These are phyloP conservation scores for Sonneratia caseolaris DNA, from an alignment of 345 rosid species.

Conservation along the genomic window DNA sequence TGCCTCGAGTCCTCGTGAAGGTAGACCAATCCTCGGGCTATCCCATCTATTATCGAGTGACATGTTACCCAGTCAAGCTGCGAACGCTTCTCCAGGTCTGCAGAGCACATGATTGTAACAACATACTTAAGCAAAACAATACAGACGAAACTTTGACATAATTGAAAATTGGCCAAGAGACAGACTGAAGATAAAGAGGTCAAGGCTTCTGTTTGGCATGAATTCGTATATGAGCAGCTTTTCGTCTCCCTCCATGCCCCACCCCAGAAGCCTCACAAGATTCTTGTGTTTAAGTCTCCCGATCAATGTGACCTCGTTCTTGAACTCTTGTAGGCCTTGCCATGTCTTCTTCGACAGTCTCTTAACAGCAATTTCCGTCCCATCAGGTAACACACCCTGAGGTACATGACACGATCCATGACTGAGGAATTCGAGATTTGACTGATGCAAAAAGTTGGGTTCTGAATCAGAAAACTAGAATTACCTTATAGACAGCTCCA, in stretches of 20 bases:
- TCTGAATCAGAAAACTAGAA: not conserved
- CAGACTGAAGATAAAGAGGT: slow-evolving; percentile 26
- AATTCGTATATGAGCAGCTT: slow-evolving; percentile 31
- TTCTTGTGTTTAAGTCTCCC: slow-evolving; percentile 34
- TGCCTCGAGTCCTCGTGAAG: slow-evolving; percentile 44
- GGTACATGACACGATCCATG: not conserved
- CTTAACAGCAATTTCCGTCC: slow-evolving; percentile 28
- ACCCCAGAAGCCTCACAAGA: slow-evolving; percentile 31
- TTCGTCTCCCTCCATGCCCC: slow-evolving; percentile 23
- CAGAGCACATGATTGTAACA: not conserved
- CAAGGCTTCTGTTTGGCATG: slow-evolving; percentile 37
- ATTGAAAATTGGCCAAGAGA: not conserved
- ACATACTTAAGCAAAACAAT: not conserved
- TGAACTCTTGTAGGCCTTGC: slow-evolving; percentile 33
- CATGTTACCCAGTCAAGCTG: slow-evolving; percentile 31
- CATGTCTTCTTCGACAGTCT: slow-evolving; percentile 27
- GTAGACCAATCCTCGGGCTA: slow-evolving; percentile 35
- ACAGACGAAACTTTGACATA: not conserved
- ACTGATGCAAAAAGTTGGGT: not conserved
- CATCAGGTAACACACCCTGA: slow-evolving; percentile 22
- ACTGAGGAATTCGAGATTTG: not conserved
- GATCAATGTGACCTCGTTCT: slow-evolving; percentile 30
- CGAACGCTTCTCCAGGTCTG: slow-evolving; percentile 19
- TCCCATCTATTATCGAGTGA: slow-evolving; percentile 24
- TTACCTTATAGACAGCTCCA: slow-evolving; percentile 34